These are phyloP conservation scores for Ilyonectria destructans DNA, from an alignment of 2,329 filamentous ascomycete species.

Conservation along the genomic window DNA sequence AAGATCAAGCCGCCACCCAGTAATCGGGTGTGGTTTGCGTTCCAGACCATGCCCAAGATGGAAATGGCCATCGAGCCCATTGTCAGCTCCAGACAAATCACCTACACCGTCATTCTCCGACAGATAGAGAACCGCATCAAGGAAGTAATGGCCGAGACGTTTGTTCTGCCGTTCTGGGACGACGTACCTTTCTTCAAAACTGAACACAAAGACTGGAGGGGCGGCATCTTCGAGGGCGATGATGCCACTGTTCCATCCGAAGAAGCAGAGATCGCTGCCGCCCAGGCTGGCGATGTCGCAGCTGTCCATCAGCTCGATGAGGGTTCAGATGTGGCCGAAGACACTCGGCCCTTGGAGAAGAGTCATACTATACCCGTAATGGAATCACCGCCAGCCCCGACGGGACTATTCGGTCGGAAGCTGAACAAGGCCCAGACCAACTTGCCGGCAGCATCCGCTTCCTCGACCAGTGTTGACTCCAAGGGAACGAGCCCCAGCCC, in stretches of 20 bases:
- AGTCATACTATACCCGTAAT: slow-evolving; percentile 66
- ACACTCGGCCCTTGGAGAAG: slow-evolving; percentile 69
- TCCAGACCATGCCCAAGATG: slow-evolving; percentile 94
- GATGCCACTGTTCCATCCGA: slow-evolving; percentile 58
- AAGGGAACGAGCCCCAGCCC: slow-evolving; percentile 59
- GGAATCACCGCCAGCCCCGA: slow-evolving; percentile 55
- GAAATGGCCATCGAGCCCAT: slow-evolving; percentile 96
- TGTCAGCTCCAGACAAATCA: slow-evolving; percentile 95
- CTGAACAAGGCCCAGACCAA: slow-evolving; percentile 56
- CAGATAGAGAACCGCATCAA: slow-evolving; percentile 97
- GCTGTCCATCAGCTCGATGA: slow-evolving; percentile 65
- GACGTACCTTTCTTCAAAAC: slow-evolving; percentile 94
- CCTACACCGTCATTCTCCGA: slow-evolving; percentile 90
- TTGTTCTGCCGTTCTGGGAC: slow-evolving; percentile 96
- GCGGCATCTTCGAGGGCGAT: slow-evolving; percentile 83
- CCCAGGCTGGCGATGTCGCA: slow-evolving; percentile 64
- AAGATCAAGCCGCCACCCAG: slow-evolving; percentile 96
- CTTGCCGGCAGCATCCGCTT: slow-evolving; percentile 56
- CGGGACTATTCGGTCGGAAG: slow-evolving; percentile 68
- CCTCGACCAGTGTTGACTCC: slow-evolving; percentile 66
- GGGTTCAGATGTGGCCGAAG: slow-evolving; percentile 55
- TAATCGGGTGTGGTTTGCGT: slow-evolving; percentile 96
- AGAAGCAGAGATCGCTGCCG: slow-evolving; percentile 40
- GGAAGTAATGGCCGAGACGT: slow-evolving; percentile 91
- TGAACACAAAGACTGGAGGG: slow-evolving; percentile 82